Conservation (phyloP, 2,329 filamentous ascomycete species). For the Fragosphaeria purpurea region DNA sequence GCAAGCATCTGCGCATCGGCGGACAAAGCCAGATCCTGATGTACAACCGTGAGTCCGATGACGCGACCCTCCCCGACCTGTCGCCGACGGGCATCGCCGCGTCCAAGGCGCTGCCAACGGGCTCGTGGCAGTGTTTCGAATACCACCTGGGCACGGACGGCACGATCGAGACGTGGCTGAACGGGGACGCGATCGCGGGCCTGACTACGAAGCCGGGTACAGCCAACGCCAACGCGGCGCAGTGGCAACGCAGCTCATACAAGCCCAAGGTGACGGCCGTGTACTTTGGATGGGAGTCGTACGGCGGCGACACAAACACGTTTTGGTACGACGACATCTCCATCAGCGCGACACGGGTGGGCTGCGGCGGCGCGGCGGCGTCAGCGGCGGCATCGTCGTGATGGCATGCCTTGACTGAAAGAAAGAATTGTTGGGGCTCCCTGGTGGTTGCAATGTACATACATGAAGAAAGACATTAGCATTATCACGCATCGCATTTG, state of each 20-base stretch:
- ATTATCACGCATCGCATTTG: no score
- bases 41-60: slow-evolving; percentile 55
- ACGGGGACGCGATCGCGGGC: slow-evolving; percentile 39
- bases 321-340: slow-evolving; percentile 54
- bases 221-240: slow-evolving; percentile 38
- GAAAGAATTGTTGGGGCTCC: no score
- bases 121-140: slow-evolving; percentile 49
- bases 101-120: slow-evolving; percentile 39
- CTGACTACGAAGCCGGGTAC: slow-evolving; percentile 38
- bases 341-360: slow-evolving; percentile 36
- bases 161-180: slow-evolving; percentile 51
- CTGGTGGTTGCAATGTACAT: no score
- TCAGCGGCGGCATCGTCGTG: no score
- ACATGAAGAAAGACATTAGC: no score
- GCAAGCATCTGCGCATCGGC: slow-evolving; percentile 53
- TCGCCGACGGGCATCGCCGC: slow-evolving; percentile 48
- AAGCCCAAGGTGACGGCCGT: slow-evolving; percentile 44
- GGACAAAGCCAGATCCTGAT: slow-evolving; percentile 51
- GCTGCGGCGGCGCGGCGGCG: slow-evolving; percentile 24
- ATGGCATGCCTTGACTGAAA: no score
- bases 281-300: slow-evolving; percentile 56
- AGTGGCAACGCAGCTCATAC: slow-evolving; percentile 40
- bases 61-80: slow-evolving; percentile 51
- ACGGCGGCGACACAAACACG: slow-evolving; percentile 49
- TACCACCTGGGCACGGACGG: slow-evolving; percentile 50